These are phyloP conservation scores for Globisporangium emineosum DNA, from an alignment of 352 stramenopile genomes.

Conservation along the genomic window DNA sequence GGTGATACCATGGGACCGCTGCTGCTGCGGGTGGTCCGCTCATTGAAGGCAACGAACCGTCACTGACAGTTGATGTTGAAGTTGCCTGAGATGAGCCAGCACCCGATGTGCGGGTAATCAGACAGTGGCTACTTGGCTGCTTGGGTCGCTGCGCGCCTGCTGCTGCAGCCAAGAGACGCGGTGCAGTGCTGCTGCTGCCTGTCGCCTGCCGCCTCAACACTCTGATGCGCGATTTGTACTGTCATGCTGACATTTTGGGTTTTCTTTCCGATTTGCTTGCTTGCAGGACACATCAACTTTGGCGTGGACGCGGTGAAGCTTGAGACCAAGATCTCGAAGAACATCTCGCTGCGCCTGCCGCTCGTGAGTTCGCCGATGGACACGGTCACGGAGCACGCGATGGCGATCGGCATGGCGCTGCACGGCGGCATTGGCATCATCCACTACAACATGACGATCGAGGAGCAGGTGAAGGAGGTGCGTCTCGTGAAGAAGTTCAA, in stretches of 20 bases:
- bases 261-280: not conserved
- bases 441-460: constrained; percentile 99
- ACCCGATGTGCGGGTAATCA: not conserved
- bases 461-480: constrained; percentile 96
- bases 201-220: not conserved
- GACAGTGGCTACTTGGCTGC: constrained; percentile 1
- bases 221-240: not conserved
- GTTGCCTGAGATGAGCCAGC: constrained; percentile 15
- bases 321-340: constrained; percentile 90
- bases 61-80: constrained; percentile 19
- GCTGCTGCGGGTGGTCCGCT: too few relatives aligned
- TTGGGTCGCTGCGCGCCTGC: not conserved
- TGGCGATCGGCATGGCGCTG: constrained; percentile 99
- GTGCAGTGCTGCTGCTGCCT: not conserved
- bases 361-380: constrained; percentile 99
- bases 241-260: constrained; percentile 5
- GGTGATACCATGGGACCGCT: not conserved
- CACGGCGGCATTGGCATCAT: constrained; percentile 99
- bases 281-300: constrained; percentile 92
- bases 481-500: constrained; percentile 98
- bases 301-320: constrained; percentile 93
- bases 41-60: too few relatives aligned
- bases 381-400: constrained; percentile 99
- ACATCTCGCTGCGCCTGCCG: constrained; percentile 95
- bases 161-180: constrained; percentile 4